A percentile compares a stretch with the other conserved stretches of the same genome.
Evolutionary conservation across 2,329 filamentous ascomycete genomes (phyloP).

Genomic region (Claviceps capensis): DNA sequence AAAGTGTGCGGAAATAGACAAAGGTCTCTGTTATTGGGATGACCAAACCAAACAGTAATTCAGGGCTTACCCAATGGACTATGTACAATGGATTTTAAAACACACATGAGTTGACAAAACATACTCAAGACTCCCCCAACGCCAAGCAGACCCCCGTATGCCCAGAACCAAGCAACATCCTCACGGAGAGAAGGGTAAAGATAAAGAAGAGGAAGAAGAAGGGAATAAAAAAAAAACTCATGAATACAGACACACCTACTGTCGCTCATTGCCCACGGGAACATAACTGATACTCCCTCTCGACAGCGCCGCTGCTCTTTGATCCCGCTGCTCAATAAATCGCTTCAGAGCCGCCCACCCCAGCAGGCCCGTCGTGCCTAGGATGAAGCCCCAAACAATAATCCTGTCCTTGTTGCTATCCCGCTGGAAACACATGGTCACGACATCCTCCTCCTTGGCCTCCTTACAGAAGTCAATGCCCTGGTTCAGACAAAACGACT

Average conservation of each 20-base stretch:
- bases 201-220: background rate
- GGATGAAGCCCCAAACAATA: slow-evolving; percentile 51
- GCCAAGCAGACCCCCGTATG: background rate
- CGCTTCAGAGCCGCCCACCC: slow-evolving; percentile 44
- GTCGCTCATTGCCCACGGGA: slow-evolving; percentile 7
- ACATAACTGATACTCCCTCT: slow-evolving; percentile 17
- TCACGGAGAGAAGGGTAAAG: no score
- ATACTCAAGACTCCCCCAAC: background rate
- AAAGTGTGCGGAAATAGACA: background rate
- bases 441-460: slow-evolving; percentile 46
- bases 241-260: background rate
- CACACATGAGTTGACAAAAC: background rate
- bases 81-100: background rate
- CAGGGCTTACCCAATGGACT: background rate
- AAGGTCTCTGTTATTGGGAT: background rate
- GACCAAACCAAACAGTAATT: background rate
- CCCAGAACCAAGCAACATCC: background rate
- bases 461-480: slow-evolving; percentile 49
- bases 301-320: slow-evolving; percentile 15
- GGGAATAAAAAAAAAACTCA: background rate
- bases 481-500: slow-evolving; percentile 47
- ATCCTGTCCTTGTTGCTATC: slow-evolving; percentile 54
- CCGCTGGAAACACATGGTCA: slow-evolving; percentile 51
- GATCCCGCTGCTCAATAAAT: slow-evolving; percentile 27
- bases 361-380: slow-evolving; percentile 43